These are phyloP conservation scores for Exophiala sp. DNA, from an alignment of 2,329 filamentous ascomycete genomes.

Conservation along the genomic window DNA sequence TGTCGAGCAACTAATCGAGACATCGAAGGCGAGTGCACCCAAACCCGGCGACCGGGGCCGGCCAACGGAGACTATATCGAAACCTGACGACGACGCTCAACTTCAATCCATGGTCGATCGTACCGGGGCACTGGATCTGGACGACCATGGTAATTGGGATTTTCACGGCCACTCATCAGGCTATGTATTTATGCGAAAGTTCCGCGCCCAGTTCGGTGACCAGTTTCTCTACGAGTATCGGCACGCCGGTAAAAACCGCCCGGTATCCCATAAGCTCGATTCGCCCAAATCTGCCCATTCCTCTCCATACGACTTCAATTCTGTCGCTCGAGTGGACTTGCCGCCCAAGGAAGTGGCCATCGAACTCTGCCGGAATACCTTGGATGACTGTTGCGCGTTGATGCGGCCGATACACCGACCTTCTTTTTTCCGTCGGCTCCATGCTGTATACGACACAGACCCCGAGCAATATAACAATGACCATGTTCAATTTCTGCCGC, in stretches of 20 bases:
- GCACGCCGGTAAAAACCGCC: constrained; percentile 46
- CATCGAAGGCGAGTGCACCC: constrained; percentile 24
- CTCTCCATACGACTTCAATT: constrained; percentile 56
- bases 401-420: constrained; percentile 74
- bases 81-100: constrained; percentile 58
- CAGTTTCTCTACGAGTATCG: constrained; percentile 56
- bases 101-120: constrained; percentile 93
- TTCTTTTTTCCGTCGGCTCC: constrained; percentile 69
- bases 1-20: constrained; percentile 58
- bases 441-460: constrained; percentile 68
- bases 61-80: constrained; percentile 30
- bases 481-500: constrained; percentile 62
- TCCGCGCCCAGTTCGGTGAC: constrained; percentile 81
- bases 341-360: constrained; percentile 57
- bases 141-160: constrained; percentile 87
- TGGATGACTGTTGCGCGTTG: constrained; percentile 58
- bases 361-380: constrained; percentile 52
- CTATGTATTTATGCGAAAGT: constrained; percentile 75
- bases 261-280: constrained; percentile 57
- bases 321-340: constrained; percentile 54
- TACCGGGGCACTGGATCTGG: constrained; percentile 82
- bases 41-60: constrained; percentile 14
- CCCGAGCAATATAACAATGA: constrained; percentile 57
- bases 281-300: constrained; percentile 58
- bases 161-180: constrained; percentile 93